Evolutionary conservation across 2,329 filamentous ascomycete species (phyloP), one percentile per base, ranked within the genome.

Genomic region (Westerdykella ornata): DNA sequence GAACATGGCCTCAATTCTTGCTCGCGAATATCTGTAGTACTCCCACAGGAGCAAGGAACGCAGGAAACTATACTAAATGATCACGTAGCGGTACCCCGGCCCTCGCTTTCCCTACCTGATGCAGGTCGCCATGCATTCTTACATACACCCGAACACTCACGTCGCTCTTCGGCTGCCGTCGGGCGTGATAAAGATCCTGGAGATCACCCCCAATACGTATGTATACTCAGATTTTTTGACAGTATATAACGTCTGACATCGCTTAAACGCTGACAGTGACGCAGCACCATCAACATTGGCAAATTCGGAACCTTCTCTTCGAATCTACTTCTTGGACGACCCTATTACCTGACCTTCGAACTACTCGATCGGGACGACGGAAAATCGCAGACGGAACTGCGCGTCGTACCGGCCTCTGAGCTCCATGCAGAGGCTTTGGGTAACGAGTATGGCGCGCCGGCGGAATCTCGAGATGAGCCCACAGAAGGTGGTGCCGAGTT

Each of bases 221-320:
- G 80, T 78, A 33, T 7, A 15, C 30, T 33, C 26, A n/a, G n/a
- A n/a, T n/a, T n/a, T n/a, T 26, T 11, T 26, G 22, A 26, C 3
- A 8, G 22, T 2, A 26, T 9, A 26, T 26, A 2, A 4, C 3
- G 3, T 26, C 22, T 9, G 22, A 8, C 22, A 26, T 26, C 22
- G 22, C 22, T 9, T 7, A 11, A 9, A 8, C 18, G 15, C 45
- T 51, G 36, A 52, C 42, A 19, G 13, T 2, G 5, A 16, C 11
- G 54, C 52, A 96, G 89, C 31, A 86, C 80, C 34, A 84, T 97
- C 50, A 88, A 86, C 1, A 74, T 97, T 26, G 88, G 88, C 42
- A 97, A 96, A 77, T 94, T 92, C 63, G 92, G 92, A 49, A 80
- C 81, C 2, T 96, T 98, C 61, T 84, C 87, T 13, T 81, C 86